These are phyloP conservation scores for Yamadazyma triangularis DNA, from an alignment of 1,139 yeast species.

Conservation along the genomic window DNA sequence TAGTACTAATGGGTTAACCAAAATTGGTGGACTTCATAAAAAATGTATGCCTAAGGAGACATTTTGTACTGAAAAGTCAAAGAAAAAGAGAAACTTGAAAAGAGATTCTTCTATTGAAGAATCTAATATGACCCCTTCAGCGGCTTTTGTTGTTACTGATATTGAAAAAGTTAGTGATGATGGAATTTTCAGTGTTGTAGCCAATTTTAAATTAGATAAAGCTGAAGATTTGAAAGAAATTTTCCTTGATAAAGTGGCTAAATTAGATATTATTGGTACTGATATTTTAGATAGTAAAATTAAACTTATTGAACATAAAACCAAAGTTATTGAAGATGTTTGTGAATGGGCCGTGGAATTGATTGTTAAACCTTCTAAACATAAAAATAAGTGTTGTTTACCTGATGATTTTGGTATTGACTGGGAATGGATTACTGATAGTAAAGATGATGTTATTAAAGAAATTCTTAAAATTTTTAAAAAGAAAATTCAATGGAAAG, in stretches of 20 bases:
- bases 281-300: constrained; percentile 14
- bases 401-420: constrained; percentile 19
- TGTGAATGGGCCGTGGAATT: constrained; percentile 18
- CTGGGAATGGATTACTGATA: constrained; percentile 14
- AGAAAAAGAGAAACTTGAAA: no score
- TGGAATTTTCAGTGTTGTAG: constrained; percentile 14
- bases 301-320: constrained; percentile 10
- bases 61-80: neutral
- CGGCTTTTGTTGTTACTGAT: constrained; percentile 19
- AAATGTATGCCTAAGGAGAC: no score
- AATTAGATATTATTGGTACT: constrained; percentile 16
- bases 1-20: no score
- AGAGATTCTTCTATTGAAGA: no score
- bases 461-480: constrained; percentile 15
- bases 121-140: no score
- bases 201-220: constrained; percentile 19
- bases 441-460: constrained; percentile 11
- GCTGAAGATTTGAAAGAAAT: constrained; percentile 12
- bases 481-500: constrained; percentile 14
- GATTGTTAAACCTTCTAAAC: constrained; percentile 14
- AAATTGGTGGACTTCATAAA: no score
- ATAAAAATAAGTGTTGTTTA: constrained; percentile 18
- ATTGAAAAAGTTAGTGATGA: constrained; percentile 16
- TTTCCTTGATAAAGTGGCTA: constrained; percentile 12
- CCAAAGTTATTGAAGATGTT: constrained; percentile 8